phyloP scores from a whole-genome alignment of 805 yeast species.

The Ogataea wickerhamii region DNA sequence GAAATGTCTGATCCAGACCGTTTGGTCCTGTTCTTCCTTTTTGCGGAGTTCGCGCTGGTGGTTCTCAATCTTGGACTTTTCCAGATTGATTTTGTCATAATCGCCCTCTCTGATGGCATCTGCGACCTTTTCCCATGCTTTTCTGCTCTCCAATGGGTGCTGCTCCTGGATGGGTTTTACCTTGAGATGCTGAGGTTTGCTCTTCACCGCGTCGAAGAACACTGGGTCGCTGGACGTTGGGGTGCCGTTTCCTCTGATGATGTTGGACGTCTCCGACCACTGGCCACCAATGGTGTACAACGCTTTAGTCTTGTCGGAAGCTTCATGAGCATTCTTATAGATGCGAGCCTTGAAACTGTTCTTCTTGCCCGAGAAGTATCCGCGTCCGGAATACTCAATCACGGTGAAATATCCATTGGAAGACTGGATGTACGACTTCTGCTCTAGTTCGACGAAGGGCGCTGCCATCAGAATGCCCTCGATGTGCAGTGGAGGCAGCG shows the following conservation, averaged over 20 bases:
- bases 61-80: conserved; percentile 78
- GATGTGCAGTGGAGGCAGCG: conserved; percentile 92
- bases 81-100: conserved; percentile 68
- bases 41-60: conserved; percentile 79
- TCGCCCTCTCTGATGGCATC: conserved; percentile 76
- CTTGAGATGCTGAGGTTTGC: conserved; percentile 49
- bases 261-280: conserved; percentile 79
- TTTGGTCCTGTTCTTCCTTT: conserved; percentile 61
- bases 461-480: conserved; percentile 90
- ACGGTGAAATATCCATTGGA: conserved; percentile 71
- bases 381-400: conserved; percentile 85
- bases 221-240: conserved; percentile 44
- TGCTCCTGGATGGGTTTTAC: conserved; percentile 86
- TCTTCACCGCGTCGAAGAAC: conserved; percentile 60
- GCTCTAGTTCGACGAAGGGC: conserved; percentile 93
- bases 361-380: conserved; percentile 93
- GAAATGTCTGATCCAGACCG: conserved; percentile 79
- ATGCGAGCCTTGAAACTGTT: conserved; percentile 87
- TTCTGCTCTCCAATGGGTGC: conserved; percentile 75
- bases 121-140: conserved; percentile 88
- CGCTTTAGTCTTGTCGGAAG: conserved; percentile 54
- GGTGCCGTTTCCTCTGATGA: conserved; percentile 49
- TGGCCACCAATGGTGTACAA: conserved; percentile 82
- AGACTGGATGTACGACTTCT: conserved; percentile 78
- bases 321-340: conserved; percentile 50